Percentiles rank a stretch among this genome's conserved stretches.
Evolutionary conservation across 345 rosid genomes (phyloP).

Genomic region (Brassica cretica): DNA sequence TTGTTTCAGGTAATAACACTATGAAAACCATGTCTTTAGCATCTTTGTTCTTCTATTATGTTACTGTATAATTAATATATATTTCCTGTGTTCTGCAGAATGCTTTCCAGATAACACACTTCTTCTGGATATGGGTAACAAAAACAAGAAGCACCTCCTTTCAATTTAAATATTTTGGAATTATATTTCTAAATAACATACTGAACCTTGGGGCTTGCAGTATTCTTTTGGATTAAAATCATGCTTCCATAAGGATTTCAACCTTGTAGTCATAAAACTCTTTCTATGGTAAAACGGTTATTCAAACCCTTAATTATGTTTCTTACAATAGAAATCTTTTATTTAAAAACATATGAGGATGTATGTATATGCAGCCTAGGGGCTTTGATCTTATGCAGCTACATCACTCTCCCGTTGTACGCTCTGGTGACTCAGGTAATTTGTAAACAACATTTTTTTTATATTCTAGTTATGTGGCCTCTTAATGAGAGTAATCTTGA

Average conservation of each 20-base stretch:
- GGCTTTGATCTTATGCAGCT: slow-evolving; percentile 72
- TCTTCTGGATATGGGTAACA: slow-evolving; percentile 89
- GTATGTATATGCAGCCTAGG: slow-evolving; percentile 55
- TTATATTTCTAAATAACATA: neutral
- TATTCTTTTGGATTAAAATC: slow-evolving; percentile 71
- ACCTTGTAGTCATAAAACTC: slow-evolving; percentile 53
- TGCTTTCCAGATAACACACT: slow-evolving; percentile 95
- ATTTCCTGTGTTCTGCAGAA: slow-evolving; percentile 53
- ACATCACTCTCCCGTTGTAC: slow-evolving; percentile 86
- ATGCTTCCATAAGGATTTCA: slow-evolving; percentile 71
- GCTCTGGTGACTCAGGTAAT: slow-evolving; percentile 92
- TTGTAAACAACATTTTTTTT: neutral
- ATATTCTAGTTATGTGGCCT: neutral
- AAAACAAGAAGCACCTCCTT: neutral
- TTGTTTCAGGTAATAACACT: slow-evolving; percentile 69
- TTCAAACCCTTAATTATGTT: slow-evolving; percentile 1
- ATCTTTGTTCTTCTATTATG: neutral
- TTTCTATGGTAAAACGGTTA: slow-evolving; percentile 57
- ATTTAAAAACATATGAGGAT: neutral
- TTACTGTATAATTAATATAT: neutral
- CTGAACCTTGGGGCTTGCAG: slow-evolving; percentile 43
- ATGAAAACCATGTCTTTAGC: neutral
- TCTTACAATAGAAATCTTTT: neutral
- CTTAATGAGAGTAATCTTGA: neutral
- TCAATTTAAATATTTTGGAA: neutral